A percentile compares a stretch with the other conserved stretches of the same genome.
Evolutionary conservation across 1,139 yeast genomes (phyloP).

Genomic region (Candida neerlandica): DNA sequence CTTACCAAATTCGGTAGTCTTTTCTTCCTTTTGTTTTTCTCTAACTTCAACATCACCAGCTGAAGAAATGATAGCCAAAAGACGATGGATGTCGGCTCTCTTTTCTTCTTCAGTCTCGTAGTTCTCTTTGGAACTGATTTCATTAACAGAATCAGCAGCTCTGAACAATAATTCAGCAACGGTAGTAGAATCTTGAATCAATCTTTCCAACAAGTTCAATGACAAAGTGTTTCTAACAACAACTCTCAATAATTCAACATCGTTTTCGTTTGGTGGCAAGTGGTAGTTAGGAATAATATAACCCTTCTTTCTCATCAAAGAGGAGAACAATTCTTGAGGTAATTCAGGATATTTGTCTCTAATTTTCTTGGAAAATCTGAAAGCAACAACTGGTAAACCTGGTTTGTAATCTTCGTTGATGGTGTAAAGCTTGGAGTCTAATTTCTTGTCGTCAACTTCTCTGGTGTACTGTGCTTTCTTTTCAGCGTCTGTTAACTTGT

Average conservation of each 20-base stretch:
- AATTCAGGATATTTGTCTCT: conserved; percentile 67
- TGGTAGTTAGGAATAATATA: conserved; percentile 92
- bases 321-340: conserved; percentile 80
- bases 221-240: conserved; percentile 78
- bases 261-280: conserved; percentile 61
- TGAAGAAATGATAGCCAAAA: conserved; percentile 43
- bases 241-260: conserved; percentile 75
- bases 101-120: conserved; percentile 22
- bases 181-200: conserved; percentile 65
- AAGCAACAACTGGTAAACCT: conserved; percentile 90
- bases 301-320: conserved; percentile 76
- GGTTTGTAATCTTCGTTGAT: conserved; percentile 54
- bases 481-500: conserved; percentile 33
- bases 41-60: conserved; percentile 36
- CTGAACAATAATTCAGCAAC: conserved; percentile 56
- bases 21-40: conserved; percentile 23
- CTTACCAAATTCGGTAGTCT: conserved; percentile 30
- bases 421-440: conserved; percentile 9
- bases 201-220: conserved; percentile 69
- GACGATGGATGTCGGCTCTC: conserved; percentile 29
- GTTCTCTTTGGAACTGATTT: conserved; percentile 20
- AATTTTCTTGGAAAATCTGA: conserved; percentile 66
- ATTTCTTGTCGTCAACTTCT: conserved; percentile 10
- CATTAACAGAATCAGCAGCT: conserved; percentile 32
- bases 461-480: conserved; percentile 25